These are phyloP conservation scores for Vigna radiata DNA, from an alignment of 306 rosid genomes.

Conservation along the genomic window DNA sequence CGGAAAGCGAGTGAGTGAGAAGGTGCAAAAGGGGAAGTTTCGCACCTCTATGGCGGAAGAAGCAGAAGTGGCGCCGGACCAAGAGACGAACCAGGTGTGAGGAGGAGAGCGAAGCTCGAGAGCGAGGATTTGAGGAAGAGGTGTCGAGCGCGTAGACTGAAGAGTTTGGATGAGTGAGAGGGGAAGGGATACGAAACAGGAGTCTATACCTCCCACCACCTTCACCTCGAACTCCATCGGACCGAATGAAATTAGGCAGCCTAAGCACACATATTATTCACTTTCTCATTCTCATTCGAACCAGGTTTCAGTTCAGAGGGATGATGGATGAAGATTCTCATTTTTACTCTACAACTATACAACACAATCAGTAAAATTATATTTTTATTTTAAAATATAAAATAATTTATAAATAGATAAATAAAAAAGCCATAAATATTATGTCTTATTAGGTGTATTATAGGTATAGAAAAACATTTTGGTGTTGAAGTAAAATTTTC, in stretches of 20 bases:
- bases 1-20: background rate
- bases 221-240: conserved; percentile 71
- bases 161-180: conserved; percentile 74
- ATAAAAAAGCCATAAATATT: no score
- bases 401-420: no score
- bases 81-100: conserved; percentile 71
- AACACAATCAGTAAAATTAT: no score
- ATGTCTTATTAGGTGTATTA: no score
- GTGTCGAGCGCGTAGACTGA: conserved; percentile 55
- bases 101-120: conserved; percentile 74
- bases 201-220: conserved; percentile 61
- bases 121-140: conserved; percentile 60
- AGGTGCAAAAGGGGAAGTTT: background rate
- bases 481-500: no score
- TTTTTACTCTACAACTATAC: no score
- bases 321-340: no score
- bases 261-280: background rate
- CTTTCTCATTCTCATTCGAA: no score
- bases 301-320: no score
- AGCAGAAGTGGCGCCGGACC: conserved; percentile 93
- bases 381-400: no score
- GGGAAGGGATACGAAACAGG: conserved; percentile 85
- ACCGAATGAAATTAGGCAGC: background rate
- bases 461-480: no score
- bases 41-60: conserved; percentile 69